A percentile compares a stretch with the other conserved stretches of the same genome.
phyloP scores from a whole-genome alignment of 164 flowering plant genomes.

The Aristolochia contorta region DNA sequence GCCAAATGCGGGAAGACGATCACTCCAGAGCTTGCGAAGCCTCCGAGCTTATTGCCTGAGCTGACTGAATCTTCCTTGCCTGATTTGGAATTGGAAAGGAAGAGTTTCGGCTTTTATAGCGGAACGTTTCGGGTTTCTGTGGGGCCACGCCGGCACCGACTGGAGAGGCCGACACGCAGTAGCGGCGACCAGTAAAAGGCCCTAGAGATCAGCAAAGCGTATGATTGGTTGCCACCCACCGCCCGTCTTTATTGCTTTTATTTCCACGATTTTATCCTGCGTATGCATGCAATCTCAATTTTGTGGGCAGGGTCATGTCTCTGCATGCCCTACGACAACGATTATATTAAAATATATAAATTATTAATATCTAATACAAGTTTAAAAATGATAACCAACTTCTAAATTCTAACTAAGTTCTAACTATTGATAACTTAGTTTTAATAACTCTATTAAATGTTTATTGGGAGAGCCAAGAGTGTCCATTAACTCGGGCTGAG shows the following conservation, averaged over 20 bases:
- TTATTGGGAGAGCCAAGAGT: too few species aligned
- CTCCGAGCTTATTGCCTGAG: neutral
- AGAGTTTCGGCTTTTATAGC: neutral
- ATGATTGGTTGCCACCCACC: slow-evolving; percentile 15
- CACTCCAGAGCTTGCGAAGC: neutral
- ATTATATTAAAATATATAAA: neutral
- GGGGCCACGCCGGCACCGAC: slow-evolving; percentile 35
- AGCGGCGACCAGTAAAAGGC: slow-evolving; percentile 3
- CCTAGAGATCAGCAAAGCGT: neutral
- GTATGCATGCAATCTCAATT: neutral
- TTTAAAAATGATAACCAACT: too few species aligned
- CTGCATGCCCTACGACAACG: neutral
- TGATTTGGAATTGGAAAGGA: neutral
- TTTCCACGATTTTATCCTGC: slow-evolving; percentile 5
- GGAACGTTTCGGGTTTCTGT: too few species aligned
- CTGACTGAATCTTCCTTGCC: neutral
- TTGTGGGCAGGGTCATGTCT: neutral
- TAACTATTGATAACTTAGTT: too few species aligned
- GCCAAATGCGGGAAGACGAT: neutral
- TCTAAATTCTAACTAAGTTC: too few species aligned
- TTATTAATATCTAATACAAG: too few species aligned
- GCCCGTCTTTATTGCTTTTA: slow-evolving; percentile 16
- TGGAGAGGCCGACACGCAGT: slow-evolving; percentile 9
- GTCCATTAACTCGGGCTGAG: too few species aligned
- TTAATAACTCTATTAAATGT: too few species aligned